Conservation (phyloP, 2,329 filamentous ascomycete species). For the Sporothrix globosa region DNA sequence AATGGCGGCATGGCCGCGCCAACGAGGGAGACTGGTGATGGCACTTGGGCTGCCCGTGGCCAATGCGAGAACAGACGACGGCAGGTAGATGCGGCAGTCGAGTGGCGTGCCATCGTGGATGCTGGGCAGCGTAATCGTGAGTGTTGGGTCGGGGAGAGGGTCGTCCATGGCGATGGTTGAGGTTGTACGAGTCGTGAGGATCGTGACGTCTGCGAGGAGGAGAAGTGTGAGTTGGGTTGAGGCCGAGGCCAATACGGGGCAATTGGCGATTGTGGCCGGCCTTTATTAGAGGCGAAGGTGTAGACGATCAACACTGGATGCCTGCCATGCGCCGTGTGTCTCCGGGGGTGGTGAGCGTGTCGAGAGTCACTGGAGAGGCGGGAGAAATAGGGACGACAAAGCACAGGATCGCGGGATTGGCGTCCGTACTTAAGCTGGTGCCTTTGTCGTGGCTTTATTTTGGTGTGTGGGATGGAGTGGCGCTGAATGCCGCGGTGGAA, state of each 20-base stretch:
- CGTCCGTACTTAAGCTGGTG: neutral
- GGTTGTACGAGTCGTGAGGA: neutral
- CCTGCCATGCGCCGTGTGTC: neutral
- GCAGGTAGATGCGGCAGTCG: slow-evolving; percentile 82
- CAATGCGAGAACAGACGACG: slow-evolving; percentile 49
- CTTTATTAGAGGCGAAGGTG: neutral
- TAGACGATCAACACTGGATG: too few species aligned
- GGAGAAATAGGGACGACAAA: neutral
- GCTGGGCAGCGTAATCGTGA: slow-evolving; percentile 80
- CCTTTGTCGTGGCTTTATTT: slow-evolving; percentile 12
- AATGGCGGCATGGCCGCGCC: slow-evolving; percentile 60
- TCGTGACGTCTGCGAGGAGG: neutral
- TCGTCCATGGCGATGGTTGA: slow-evolving; percentile 2
- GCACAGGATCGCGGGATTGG: neutral
- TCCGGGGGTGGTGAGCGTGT: neutral
- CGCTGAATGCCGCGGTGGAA: too few species aligned
- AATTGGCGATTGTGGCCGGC: neutral
- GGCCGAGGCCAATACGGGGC: neutral
- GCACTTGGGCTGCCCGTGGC: slow-evolving; percentile 35
- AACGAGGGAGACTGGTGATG: slow-evolving; percentile 42
- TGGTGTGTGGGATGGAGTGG: neutral
- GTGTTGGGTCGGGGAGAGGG: slow-evolving; percentile 58
- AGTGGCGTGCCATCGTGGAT: slow-evolving; percentile 76
- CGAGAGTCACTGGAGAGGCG: neutral
- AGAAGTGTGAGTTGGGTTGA: neutral